These are phyloP conservation scores for Solanum okadae DNA, from an alignment of 257 asterid genomes.

Conservation along the genomic window DNA sequence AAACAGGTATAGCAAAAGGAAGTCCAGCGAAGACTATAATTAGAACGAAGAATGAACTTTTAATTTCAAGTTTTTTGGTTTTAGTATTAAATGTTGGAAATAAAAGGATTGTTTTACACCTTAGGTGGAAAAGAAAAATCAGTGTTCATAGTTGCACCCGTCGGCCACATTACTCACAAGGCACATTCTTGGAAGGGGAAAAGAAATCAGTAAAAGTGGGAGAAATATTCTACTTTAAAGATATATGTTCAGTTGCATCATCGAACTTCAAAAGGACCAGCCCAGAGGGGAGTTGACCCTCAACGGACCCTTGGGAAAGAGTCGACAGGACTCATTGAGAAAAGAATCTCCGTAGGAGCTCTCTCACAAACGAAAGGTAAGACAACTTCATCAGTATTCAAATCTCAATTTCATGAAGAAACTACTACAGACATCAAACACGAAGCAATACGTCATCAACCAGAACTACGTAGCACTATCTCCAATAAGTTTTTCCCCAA, in stretches of 20 bases:
- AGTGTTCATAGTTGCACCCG: not conserved
- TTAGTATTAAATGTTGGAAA: not conserved
- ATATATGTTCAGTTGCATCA: not conserved
- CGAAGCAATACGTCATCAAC: not conserved
- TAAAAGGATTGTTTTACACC: not conserved
- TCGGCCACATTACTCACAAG: not conserved
- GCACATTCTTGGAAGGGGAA: not conserved
- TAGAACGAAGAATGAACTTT: not conserved
- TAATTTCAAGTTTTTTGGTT: not conserved
- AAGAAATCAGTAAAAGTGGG: not conserved
- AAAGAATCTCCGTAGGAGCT: not conserved
- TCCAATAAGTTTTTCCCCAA: not conserved
- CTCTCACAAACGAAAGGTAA: not conserved
- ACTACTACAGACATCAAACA: not conserved
- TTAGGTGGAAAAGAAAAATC: not conserved
- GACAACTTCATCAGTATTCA: not conserved
- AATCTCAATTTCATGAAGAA: not conserved
- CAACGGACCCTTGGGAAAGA: not conserved
- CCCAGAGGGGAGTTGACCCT: not conserved
- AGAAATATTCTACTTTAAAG: not conserved
- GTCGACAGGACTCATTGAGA: not conserved
- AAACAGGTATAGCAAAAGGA: not conserved
- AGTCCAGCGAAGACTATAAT: not conserved
- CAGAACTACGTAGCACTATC: not conserved
- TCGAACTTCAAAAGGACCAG: not conserved